phyloP scores from a whole-genome alignment of 179 eudicot genomes.

The Heliamphora pulchella region DNA sequence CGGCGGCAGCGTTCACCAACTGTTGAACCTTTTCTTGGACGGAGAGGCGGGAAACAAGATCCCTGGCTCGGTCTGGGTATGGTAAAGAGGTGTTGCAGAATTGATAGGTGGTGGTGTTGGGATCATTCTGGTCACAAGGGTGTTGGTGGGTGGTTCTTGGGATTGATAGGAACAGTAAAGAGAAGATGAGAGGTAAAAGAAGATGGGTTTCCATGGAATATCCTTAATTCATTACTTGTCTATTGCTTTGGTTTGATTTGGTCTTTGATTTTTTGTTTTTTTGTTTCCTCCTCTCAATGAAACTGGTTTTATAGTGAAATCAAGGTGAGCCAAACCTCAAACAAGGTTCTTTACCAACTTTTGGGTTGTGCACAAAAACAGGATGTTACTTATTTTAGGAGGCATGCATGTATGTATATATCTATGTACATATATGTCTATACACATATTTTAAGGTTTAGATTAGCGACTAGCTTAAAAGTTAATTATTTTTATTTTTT shows the following conservation, averaged over 20 bases:
- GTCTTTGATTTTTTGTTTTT: neutral
- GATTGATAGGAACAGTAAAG: neutral
- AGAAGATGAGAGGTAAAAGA: conserved; percentile 13
- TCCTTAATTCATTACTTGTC: too few relatives aligned
- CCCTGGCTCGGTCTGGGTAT: conserved; percentile 26
- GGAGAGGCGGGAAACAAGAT: conserved; percentile 33
- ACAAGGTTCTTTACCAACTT: neutral
- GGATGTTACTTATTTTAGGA: conserved; percentile 12
- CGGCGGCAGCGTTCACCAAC: conserved; percentile 26
- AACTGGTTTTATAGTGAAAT: conserved; percentile 3
- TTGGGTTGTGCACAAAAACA: conserved; percentile 17
- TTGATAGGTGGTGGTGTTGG: conserved; percentile 14
- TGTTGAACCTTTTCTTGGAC: conserved; percentile 30
- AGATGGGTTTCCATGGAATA: conserved; percentile 10
- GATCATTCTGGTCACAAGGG: conserved; percentile 25
- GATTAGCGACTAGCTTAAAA: too few relatives aligned
- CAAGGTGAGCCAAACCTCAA: neutral
- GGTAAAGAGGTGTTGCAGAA: conserved; percentile 32
- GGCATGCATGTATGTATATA: neutral
- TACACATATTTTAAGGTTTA: too few relatives aligned
- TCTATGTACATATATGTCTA: too few relatives aligned
- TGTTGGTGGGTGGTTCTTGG: conserved; percentile 16
- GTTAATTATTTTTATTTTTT: too few relatives aligned
- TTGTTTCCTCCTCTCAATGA: neutral
- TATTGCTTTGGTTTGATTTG: neutral